Conservation (phyloP, 2,329 filamentous ascomycete species). For the Claviceps sp. region DNA sequence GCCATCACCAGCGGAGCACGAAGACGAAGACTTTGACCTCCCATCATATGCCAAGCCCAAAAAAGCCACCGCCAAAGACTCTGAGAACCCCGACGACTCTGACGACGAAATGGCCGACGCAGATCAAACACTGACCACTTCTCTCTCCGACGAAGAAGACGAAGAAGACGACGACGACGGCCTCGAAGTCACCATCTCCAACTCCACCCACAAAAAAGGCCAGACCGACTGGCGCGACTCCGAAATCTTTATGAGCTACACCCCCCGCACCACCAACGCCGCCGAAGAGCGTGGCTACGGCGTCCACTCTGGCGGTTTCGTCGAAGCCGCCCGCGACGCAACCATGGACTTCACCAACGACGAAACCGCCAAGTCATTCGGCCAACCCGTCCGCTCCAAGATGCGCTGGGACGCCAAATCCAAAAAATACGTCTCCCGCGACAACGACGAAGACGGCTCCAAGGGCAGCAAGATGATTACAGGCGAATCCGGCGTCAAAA, state of each 20-base stretch:
- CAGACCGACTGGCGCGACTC: constrained; percentile 63
- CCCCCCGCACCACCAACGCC: constrained; percentile 63
- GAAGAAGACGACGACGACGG: constrained; percentile 45
- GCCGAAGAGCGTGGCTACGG: constrained; percentile 89
- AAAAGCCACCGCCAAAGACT: constrained; percentile 11
- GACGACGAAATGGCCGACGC: constrained; percentile 7
- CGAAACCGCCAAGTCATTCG: constrained; percentile 68
- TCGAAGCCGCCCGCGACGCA: constrained; percentile 71
- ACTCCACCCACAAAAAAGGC: constrained; percentile 37
- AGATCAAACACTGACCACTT: neutral
- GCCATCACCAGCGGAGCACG: constrained; percentile 21
- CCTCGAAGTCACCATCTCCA: constrained; percentile 58
- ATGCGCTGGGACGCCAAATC: constrained; percentile 96
- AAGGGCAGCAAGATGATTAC: constrained; percentile 59
- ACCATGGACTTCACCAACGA: constrained; percentile 92
- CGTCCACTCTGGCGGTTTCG: constrained; percentile 77
- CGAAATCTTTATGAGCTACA: constrained; percentile 95
- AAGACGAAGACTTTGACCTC: constrained; percentile 15
- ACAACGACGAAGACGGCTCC: constrained; percentile 90
- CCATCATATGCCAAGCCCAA: constrained; percentile 1
- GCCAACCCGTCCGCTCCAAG: constrained; percentile 56
- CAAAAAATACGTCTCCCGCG: constrained; percentile 84
- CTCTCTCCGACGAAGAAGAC: constrained; percentile 19
- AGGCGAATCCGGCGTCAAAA: constrained; percentile 90
- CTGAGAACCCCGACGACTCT: constrained; percentile 9